These are phyloP conservation scores for Tetraselmis chui DNA, from an alignment of 139 green algal genomes.

Conservation along the genomic window DNA sequence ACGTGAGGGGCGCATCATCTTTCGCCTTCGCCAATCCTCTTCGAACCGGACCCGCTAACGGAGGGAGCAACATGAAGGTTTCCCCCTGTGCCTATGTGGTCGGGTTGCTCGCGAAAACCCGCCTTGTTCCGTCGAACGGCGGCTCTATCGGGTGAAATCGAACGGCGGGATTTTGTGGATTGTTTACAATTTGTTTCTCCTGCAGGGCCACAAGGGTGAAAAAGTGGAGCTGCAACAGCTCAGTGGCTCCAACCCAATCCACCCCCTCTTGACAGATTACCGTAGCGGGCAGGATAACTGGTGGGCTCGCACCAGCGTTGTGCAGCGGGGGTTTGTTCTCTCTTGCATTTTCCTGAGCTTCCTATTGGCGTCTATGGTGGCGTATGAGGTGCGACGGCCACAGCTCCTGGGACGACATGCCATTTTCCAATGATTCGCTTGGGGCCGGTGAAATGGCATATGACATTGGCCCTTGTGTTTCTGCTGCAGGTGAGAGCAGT, in stretches of 20 bases:
- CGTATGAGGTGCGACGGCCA: background rate
- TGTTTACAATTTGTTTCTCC: too few relatives aligned
- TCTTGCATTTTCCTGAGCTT: background rate
- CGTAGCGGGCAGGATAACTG: background rate
- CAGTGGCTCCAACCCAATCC: background rate
- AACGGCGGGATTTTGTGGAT: too few relatives aligned
- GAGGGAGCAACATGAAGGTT: background rate
- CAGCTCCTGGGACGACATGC: too few relatives aligned
- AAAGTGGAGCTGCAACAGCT: background rate
- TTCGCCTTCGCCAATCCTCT: background rate
- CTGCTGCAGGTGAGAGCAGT: background rate
- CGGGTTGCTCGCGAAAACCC: too few relatives aligned
- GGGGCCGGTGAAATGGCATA: too few relatives aligned
- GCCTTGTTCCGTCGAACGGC: too few relatives aligned
- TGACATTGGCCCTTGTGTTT: too few relatives aligned
- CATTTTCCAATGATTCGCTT: too few relatives aligned
- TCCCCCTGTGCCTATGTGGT: too few relatives aligned
- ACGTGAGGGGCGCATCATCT: background rate
- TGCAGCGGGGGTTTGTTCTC: background rate
- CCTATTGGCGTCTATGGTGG: background rate
- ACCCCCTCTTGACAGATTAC: background rate
- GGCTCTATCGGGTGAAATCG: too few relatives aligned
- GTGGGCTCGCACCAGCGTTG: background rate
- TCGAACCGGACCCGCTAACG: background rate
- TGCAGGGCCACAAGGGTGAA: background rate